Evolutionary conservation across 208 protist species (phyloP).

Genomic region (Hexamita inflata): DNA sequence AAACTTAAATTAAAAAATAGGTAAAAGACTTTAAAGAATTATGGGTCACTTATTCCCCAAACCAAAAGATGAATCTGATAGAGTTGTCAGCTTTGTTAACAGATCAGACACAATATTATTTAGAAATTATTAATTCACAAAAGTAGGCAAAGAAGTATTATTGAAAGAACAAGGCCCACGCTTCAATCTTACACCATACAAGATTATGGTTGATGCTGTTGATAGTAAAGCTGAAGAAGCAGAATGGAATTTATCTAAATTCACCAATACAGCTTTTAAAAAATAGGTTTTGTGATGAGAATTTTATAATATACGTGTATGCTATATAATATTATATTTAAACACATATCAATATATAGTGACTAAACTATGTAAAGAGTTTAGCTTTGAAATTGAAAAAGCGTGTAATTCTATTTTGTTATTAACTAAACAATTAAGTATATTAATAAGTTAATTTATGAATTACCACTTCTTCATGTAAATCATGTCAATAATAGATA

Average conservation of each 20-base stretch:
- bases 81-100: slow-evolving; percentile 92
- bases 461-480: not conserved
- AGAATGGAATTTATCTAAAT: slow-evolving; percentile 90
- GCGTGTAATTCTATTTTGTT: not conserved
- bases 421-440: not conserved
- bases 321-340: not conserved
- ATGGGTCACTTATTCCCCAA: slow-evolving; percentile 91
- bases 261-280: slow-evolving; percentile 92
- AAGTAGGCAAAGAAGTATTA: slow-evolving; percentile 63
- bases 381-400: not conserved
- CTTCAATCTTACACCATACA: slow-evolving; percentile 87
- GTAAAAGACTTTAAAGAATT: slow-evolving; percentile 68
- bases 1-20: slow-evolving; percentile 81
- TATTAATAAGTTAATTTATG: not conserved
- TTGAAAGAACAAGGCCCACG: slow-evolving; percentile 88
- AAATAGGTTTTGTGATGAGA: slow-evolving; percentile 29
- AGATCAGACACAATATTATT: slow-evolving; percentile 93
- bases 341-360: not conserved
- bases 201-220: slow-evolving; percentile 73
- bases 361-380: not conserved
- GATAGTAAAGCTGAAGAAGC: slow-evolving; percentile 70
- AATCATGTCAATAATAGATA: not conserved
- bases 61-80: slow-evolving; percentile 72
- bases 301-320: not conserved
- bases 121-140: slow-evolving; percentile 77